A percentile compares a stretch with the other conserved stretches of the same genome.
These are phyloP conservation scores for Boeremia lycopersici DNA, from an alignment of 2,329 filamentous ascomycete genomes.

Conservation along the genomic window DNA sequence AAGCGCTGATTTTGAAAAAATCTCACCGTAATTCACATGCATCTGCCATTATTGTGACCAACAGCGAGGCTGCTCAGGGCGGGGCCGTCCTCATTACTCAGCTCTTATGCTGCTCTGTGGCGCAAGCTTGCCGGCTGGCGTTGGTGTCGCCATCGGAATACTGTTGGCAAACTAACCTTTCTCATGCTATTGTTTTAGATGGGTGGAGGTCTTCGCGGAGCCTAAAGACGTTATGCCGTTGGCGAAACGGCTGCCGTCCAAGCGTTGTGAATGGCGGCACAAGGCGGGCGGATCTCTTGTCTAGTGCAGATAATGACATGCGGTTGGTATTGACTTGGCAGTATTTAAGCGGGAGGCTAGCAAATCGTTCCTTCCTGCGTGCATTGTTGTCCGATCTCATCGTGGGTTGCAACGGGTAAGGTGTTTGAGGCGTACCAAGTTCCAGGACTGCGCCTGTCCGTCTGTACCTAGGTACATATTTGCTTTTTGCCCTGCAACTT, in stretches of 20 bases:
- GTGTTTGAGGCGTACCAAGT: neutral
- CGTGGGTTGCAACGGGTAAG: neutral
- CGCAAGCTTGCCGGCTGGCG: neutral
- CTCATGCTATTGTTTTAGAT: conserved; percentile 16
- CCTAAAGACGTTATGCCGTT: conserved; percentile 10
- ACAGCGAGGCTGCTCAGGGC: conserved; percentile 1
- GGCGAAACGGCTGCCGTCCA: conserved; percentile 10
- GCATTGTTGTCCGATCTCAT: neutral
- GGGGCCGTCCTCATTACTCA: neutral
- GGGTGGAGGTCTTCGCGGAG: conserved; percentile 11
- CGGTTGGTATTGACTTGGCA: conserved; percentile 4
- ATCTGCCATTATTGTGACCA: neutral
- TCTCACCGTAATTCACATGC: conserved; percentile 12
- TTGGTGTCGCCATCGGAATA: neutral
- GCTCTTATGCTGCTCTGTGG: conserved; percentile 1
- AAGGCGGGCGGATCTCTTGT: conserved; percentile 1
- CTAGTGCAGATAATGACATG: conserved; percentile 11
- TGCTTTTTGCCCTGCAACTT: no score
- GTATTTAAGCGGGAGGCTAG: neutral
- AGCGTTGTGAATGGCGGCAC: conserved; percentile 13
- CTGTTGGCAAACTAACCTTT: conserved; percentile 5
- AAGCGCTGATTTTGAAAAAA: neutral
- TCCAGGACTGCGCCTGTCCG: neutral
- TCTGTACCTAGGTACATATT: no score
- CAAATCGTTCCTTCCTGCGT: neutral